Conservation (phyloP, 2,329 filamentous ascomycete genomes). For the Uncinocarpus reesii region DNA sequence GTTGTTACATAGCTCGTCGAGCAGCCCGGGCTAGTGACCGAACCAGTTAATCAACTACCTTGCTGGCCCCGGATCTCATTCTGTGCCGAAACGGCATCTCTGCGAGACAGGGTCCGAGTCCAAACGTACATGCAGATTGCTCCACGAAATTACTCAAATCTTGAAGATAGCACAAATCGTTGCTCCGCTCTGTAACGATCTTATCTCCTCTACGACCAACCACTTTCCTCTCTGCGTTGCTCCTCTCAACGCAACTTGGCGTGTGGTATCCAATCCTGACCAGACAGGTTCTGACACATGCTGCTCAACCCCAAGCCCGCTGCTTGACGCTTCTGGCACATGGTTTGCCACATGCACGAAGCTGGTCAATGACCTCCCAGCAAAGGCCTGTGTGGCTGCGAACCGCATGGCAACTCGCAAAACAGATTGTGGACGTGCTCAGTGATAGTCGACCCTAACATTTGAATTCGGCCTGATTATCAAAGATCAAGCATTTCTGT, state of each 20-base stretch:
- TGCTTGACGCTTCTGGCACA: neutral
- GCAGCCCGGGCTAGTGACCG: too few species aligned
- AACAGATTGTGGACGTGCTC: too few species aligned
- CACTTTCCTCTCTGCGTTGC: neutral
- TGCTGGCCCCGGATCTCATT: neutral
- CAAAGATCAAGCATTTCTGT: neutral
- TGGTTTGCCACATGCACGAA: conserved; percentile 6
- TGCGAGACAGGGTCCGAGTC: neutral
- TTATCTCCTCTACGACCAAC: too few species aligned
- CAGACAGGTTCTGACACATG: conserved; percentile 5
- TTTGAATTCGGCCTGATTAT: neutral
- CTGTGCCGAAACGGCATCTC: conserved; percentile 6
- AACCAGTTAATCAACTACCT: too few species aligned
- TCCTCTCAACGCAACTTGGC: neutral
- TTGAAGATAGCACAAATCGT: neutral
- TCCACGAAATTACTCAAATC: too few species aligned
- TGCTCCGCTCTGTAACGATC: neutral
- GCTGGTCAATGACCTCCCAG: neutral
- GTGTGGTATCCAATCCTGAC: neutral
- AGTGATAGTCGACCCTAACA: conserved; percentile 2
- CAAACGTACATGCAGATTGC: neutral
- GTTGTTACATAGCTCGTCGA: too few species aligned
- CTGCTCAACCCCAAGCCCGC: neutral
- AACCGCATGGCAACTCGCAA: neutral
- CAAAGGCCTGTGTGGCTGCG: neutral